Conservation (phyloP, 2,329 filamentous ascomycete genomes). For the Alternaria incomplexa region DNA sequence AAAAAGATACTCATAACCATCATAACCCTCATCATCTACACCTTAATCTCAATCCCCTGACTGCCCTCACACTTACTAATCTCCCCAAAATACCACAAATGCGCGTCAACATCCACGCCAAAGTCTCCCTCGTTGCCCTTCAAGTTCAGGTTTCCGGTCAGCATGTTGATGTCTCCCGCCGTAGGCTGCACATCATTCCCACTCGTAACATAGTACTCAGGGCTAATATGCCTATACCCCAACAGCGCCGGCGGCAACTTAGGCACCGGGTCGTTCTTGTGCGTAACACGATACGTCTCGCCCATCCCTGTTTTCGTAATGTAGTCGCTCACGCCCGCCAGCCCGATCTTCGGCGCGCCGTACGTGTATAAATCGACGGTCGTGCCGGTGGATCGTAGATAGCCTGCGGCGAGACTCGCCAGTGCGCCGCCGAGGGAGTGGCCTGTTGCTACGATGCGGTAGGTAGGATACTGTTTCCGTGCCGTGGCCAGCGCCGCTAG, state of each 20-base stretch:
- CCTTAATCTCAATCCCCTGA: constrained; percentile 35
- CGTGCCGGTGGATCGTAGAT: constrained; percentile 59
- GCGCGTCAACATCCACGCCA: constrained; percentile 34
- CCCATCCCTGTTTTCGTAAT: constrained; percentile 61
- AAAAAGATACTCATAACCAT: not conserved
- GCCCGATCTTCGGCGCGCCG: constrained; percentile 70
- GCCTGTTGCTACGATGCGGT: constrained; percentile 65
- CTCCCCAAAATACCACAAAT: constrained; percentile 46
- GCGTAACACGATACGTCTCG: constrained; percentile 68
- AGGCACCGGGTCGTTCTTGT: constrained; percentile 71
- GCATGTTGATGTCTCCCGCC: constrained; percentile 27
- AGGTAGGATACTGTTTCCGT: constrained; percentile 56
- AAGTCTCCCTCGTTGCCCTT: constrained; percentile 41
- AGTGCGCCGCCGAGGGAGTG: constrained; percentile 74
- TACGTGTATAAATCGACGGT: constrained; percentile 67
- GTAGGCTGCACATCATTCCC: constrained; percentile 29
- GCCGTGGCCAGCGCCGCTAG: constrained; percentile 55
- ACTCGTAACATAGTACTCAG: constrained; percentile 65
- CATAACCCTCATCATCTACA: not conserved
- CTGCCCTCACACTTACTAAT: constrained; percentile 41
- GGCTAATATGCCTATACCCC: constrained; percentile 69
- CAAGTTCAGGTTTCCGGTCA: constrained; percentile 27
- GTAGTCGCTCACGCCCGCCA: constrained; percentile 60
- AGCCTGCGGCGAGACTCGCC: constrained; percentile 64
- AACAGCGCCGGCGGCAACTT: constrained; percentile 67